Percentiles rank a stretch among this genome's conserved stretches.
Evolutionary conservation across 371 early-diverging fungal genomes (phyloP).

Genomic region (Smittium culicis): DNA sequence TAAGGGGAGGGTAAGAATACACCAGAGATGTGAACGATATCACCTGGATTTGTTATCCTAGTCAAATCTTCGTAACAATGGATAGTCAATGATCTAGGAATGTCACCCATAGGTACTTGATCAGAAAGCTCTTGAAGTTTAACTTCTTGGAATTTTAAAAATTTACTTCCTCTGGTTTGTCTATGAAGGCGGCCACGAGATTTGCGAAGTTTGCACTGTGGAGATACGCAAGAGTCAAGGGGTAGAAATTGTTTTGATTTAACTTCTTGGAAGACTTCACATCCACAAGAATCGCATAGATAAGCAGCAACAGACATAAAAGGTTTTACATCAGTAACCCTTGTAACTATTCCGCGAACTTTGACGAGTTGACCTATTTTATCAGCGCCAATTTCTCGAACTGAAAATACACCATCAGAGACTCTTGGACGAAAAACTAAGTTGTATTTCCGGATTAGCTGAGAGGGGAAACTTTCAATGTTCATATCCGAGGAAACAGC

Average conservation of each 20-base stretch:
- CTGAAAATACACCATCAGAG: conserved; percentile 47
- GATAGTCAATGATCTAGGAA: conserved; percentile 90
- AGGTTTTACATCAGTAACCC: conserved; percentile 95
- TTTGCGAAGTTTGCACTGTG: conserved; percentile 70
- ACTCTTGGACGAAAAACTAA: conserved; percentile 70
- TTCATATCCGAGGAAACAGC: conserved; percentile 26
- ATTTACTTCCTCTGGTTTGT: conserved; percentile 92
- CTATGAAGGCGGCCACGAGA: conserved; percentile 77
- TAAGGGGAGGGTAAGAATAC: conserved; percentile 91
- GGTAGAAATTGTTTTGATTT: conserved; percentile 68
- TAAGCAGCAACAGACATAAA: conserved; percentile 82
- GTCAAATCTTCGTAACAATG: conserved; percentile 76
- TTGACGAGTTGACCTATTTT: conserved; percentile 80
- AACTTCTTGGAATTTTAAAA: conserved; percentile 89
- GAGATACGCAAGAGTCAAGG: conserved; percentile 76
- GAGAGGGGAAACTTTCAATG: conserved; percentile 47
- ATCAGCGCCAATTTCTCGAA: conserved; percentile 73
- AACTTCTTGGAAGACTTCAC: conserved; percentile 96
- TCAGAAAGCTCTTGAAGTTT: conserved; percentile 90
- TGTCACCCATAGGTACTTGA: conserved; percentile 97
- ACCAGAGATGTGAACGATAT: conserved; percentile 76
- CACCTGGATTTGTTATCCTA: conserved; percentile 80
- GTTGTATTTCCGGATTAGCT: conserved; percentile 70
- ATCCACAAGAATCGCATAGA: conserved; percentile 93
- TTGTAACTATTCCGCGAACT: conserved; percentile 91